These are phyloP conservation scores for Trichoderma afroharzianum DNA, from an alignment of 2,329 filamentous ascomycete genomes.

Conservation along the genomic window DNA sequence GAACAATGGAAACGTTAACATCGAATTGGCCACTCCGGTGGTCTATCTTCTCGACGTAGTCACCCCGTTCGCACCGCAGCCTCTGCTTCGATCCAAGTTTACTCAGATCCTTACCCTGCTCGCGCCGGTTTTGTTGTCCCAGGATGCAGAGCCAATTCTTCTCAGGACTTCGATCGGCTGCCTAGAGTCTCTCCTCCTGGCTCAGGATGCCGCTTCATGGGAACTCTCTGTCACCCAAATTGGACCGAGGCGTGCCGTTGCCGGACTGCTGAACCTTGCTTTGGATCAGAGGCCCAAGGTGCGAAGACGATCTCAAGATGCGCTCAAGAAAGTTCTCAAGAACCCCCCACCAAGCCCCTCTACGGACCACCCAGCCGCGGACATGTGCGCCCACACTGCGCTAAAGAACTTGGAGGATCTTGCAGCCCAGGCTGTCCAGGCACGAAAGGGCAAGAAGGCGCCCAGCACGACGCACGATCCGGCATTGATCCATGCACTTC, in stretches of 20 bases:
- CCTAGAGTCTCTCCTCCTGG: conserved; percentile 83
- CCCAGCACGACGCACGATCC: conserved; percentile 67
- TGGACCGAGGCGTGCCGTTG: conserved; percentile 81
- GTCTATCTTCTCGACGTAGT: conserved; percentile 95
- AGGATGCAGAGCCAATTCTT: conserved; percentile 81
- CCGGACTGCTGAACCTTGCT: conserved; percentile 78
- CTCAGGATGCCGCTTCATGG: conserved; percentile 86
- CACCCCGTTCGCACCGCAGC: conserved; percentile 76
- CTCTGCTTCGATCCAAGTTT: conserved; percentile 91
- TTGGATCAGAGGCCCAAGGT: conserved; percentile 91
- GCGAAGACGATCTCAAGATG: conserved; percentile 87
- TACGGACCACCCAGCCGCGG: conserved; percentile 88
- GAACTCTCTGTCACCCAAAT: conserved; percentile 78
- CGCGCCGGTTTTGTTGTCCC: conserved; percentile 74
- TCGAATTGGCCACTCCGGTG: conserved; percentile 78
- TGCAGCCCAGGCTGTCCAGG: conserved; percentile 56
- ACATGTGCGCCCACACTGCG: conserved; percentile 92
- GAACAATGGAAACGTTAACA: conserved; percentile 65
- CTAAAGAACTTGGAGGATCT: conserved; percentile 76
- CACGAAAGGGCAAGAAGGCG: conserved; percentile 63
- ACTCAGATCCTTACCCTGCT: conserved; percentile 85
- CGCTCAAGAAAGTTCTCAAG: conserved; percentile 75
- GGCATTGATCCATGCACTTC: conserved; percentile 82
- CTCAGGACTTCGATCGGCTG: conserved; percentile 87
- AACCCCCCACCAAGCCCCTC: conserved; percentile 87